phyloP scores from a whole-genome alignment of 140 eudicot genomes.

The Bidens hawaiensis region DNA sequence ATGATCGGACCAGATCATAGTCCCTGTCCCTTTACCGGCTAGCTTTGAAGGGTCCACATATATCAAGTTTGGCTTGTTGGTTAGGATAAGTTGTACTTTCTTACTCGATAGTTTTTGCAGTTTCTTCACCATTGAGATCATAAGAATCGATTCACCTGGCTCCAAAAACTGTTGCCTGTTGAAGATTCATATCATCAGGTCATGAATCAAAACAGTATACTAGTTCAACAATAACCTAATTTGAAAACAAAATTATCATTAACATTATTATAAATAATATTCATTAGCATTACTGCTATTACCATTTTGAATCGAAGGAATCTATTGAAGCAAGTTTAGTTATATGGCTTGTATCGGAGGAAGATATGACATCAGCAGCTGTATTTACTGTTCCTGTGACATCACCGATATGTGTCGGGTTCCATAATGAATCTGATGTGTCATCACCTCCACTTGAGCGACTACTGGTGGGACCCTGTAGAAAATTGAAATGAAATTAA shows the following conservation, averaged over 20 bases:
- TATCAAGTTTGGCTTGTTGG: conserved; percentile 86
- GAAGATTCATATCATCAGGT: neutral
- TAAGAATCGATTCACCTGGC: conserved; percentile 83
- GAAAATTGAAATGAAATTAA: conserved; percentile 12
- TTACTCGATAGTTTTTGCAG: conserved; percentile 79
- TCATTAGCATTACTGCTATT: conserved; percentile 1
- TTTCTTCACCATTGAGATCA: conserved; percentile 98
- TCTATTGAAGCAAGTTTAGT: conserved; percentile 96
- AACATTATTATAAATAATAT: too few species aligned
- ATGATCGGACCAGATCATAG: conserved; percentile 85
- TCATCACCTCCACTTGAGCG: conserved; percentile 47
- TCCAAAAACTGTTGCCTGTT: conserved; percentile 91
- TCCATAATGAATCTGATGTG: conserved; percentile 60
- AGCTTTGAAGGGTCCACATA: conserved; percentile 88
- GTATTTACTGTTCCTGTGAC: conserved; percentile 41
- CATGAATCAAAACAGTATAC: neutral
- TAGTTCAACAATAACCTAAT: too few species aligned
- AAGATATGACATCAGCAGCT: conserved; percentile 42
- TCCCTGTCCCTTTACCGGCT: conserved; percentile 68
- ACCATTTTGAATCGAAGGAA: conserved; percentile 98
- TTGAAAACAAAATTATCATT: too few species aligned
- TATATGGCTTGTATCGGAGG: conserved; percentile 55
- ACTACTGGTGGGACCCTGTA: conserved; percentile 37
- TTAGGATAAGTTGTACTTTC: conserved; percentile 93
- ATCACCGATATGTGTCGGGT: conserved; percentile 68